phyloP scores from a whole-genome alignment of 148 eudicot species.

The Nyssa sinensis region DNA sequence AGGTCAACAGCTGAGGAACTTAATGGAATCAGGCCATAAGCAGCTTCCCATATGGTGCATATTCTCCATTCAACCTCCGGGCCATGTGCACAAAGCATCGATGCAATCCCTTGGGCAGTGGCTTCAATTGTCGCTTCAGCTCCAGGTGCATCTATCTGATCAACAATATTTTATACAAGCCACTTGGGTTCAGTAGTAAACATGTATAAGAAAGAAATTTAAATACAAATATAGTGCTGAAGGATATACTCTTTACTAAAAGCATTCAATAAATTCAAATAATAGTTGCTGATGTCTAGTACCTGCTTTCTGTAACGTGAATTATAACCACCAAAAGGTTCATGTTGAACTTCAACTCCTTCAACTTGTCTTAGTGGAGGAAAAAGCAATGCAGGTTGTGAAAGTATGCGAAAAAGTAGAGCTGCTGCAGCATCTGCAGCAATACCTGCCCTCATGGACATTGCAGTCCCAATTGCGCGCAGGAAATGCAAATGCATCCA shows the following conservation, averaged over 20 bases:
- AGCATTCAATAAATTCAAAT: neutral
- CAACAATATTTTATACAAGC: constrained; percentile 12
- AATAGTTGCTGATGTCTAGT: constrained; percentile 14
- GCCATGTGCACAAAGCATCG: constrained; percentile 98
- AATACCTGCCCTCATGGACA: constrained; percentile 98
- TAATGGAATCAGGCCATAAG: constrained; percentile 93
- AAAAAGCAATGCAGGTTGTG: constrained; percentile 95
- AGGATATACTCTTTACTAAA: neutral
- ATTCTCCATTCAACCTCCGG: constrained; percentile 99
- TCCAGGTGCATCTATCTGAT: constrained; percentile 79
- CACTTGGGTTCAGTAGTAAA: constrained; percentile 3
- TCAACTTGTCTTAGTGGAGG: constrained; percentile 93
- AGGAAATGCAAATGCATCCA: constrained; percentile 99
- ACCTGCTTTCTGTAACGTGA: constrained; percentile 70
- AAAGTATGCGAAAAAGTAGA: constrained; percentile 85
- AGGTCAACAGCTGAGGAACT: constrained; percentile 95
- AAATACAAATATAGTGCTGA: neutral
- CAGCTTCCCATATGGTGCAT: constrained; percentile 99
- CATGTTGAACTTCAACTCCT: constrained; percentile 79
- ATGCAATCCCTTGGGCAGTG: constrained; percentile 98
- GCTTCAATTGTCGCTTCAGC: constrained; percentile 98
- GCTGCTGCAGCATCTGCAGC: constrained; percentile 99
- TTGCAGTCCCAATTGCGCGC: constrained; percentile 94
- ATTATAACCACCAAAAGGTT: constrained; percentile 61
- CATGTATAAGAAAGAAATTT: neutral